phyloP scores from a whole-genome alignment of 306 rosid species.

The Glycine latifolia region DNA sequence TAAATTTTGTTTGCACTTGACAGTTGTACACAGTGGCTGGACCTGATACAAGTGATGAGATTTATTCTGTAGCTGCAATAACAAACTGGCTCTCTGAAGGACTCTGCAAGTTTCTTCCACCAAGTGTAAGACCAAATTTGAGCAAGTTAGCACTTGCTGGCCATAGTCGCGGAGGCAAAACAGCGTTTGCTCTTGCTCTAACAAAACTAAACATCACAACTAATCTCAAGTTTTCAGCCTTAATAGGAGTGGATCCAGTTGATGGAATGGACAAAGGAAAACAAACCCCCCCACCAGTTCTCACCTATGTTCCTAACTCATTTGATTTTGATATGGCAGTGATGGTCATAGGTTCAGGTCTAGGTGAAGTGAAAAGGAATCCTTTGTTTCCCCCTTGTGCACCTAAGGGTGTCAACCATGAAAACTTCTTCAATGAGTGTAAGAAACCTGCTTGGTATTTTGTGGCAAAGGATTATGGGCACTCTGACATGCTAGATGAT shows the following conservation, averaged over 20 bases:
- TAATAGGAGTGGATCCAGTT: slow-evolving; percentile 89
- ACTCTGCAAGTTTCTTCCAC: slow-evolving; percentile 62
- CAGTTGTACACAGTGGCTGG: slow-evolving; percentile 75
- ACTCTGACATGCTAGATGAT: slow-evolving; percentile 83
- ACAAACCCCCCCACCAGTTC: slow-evolving; percentile 89
- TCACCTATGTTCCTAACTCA: slow-evolving; percentile 71
- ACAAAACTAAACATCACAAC: slow-evolving; percentile 51
- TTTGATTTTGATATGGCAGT: slow-evolving; percentile 67
- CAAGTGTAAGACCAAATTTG: slow-evolving; percentile 58
- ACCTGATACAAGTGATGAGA: slow-evolving; percentile 70
- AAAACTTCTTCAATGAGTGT: slow-evolving; percentile 73
- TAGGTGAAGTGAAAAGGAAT: slow-evolving; percentile 68
- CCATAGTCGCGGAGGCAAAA: slow-evolving; percentile 91
- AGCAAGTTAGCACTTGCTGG: slow-evolving; percentile 71
- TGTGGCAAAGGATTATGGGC: slow-evolving; percentile 80
- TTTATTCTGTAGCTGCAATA: slow-evolving; percentile 64
- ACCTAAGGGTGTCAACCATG: slow-evolving; percentile 82
- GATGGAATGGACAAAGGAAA: slow-evolving; percentile 80
- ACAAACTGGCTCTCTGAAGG: slow-evolving; percentile 75
- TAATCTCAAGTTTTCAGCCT: slow-evolving; percentile 66
- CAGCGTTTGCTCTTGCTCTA: slow-evolving; percentile 79
- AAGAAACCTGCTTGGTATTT: slow-evolving; percentile 67
- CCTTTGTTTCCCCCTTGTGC: slow-evolving; percentile 83
- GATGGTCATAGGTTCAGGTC: slow-evolving; percentile 74
- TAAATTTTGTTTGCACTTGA: slow-evolving; percentile 33